Conservation (phyloP, 225 moss, liverwort and hornwort genomes). For the Thuidium tamariscinum region DNA sequence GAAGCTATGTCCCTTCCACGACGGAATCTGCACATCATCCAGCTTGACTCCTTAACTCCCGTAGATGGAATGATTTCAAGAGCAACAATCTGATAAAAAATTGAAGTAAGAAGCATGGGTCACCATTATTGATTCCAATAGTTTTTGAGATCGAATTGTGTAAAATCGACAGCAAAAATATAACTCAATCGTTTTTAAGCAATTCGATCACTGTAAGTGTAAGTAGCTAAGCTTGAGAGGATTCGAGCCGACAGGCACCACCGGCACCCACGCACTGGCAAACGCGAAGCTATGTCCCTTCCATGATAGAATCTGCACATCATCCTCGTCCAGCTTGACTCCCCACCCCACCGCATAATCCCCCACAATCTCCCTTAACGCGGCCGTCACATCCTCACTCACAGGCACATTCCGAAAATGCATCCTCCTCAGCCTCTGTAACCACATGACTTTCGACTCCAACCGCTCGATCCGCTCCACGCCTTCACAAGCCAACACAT, state of each 20-base stretch:
- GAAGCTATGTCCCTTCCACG: constrained; percentile 54
- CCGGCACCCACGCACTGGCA: constrained; percentile 25
- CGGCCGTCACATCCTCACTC: constrained; percentile 38
- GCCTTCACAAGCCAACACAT: constrained; percentile 58
- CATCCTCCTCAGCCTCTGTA: constrained; percentile 37
- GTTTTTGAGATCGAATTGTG: background rate
- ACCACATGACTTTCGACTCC: constrained; percentile 59
- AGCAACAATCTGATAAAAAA: background rate
- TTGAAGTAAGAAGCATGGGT: background rate
- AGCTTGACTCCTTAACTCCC: constrained; percentile 16
- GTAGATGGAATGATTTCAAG: background rate
- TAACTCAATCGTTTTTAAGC: background rate
- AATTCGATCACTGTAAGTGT: background rate
- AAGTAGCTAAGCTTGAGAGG: constrained; percentile 7
- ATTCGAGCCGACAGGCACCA: background rate
- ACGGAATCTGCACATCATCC: constrained; percentile 39
- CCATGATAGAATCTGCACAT: constrained; percentile 49
- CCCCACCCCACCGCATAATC: constrained; percentile 87
- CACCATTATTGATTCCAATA: background rate
- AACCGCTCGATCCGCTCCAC: constrained; percentile 60
- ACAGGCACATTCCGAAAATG: constrained; percentile 27
- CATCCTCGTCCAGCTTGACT: constrained; percentile 53
- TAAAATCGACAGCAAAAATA: background rate
- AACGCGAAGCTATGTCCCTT: constrained; percentile 58
- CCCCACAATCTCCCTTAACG: constrained; percentile 44